These are phyloP conservation scores for Stachybotrys chartarum DNA, from an alignment of 2,329 filamentous ascomycete genomes.

Conservation along the genomic window DNA sequence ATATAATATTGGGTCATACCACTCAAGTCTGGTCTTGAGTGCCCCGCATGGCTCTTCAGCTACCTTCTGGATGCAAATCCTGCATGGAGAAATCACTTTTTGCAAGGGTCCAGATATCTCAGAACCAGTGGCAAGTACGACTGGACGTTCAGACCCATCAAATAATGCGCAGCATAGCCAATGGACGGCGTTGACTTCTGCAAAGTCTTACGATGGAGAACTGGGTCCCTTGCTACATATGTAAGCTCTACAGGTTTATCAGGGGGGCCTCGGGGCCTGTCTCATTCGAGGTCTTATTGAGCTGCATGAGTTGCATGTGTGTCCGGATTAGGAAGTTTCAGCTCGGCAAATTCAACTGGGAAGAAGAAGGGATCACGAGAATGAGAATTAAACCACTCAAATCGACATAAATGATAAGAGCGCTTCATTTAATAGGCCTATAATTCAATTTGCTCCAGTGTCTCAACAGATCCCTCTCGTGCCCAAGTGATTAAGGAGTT, in stretches of 20 bases:
- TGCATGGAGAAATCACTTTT: neutral
- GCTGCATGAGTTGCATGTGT: neutral
- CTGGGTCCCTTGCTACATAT: too few species aligned
- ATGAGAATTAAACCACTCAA: neutral
- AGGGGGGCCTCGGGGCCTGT: too few species aligned
- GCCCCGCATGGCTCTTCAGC: neutral
- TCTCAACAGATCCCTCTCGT: conserved; percentile 55
- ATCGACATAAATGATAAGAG: neutral
- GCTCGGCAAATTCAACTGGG: too few species aligned
- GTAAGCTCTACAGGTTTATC: too few species aligned
- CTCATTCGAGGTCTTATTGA: neutral
- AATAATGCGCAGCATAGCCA: neutral
- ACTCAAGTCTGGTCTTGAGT: too few species aligned
- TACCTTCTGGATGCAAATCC: neutral
- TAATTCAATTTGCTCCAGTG: conserved; percentile 64
- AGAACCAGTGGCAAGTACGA: neutral
- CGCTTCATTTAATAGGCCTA: conserved; percentile 17
- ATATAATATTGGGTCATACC: too few species aligned
- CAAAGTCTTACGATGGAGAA: too few species aligned
- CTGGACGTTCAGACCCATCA: neutral
- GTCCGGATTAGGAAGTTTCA: neutral
- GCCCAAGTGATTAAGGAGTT: conserved; percentile 67
- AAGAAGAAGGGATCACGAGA: neutral
- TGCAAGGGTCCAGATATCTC: neutral
- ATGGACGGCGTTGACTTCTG: neutral